Base-by-base conservation (phyloP, 768 basidiomycete genomes). In the Trametes coccinea region DNA sequence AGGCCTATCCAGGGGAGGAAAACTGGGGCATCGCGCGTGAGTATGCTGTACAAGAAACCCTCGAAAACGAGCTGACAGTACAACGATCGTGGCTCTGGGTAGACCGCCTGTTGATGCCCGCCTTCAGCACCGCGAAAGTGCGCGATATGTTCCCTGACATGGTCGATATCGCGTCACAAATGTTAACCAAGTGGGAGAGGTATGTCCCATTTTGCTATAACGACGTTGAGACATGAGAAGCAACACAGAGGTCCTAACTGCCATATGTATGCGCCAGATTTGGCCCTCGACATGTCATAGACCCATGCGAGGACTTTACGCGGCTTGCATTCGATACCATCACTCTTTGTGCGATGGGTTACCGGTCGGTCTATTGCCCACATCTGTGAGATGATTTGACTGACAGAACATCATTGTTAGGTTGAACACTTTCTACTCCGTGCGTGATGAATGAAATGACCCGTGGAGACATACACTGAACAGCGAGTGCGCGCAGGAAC, bases 71-170 rank as follows among this genome's bases (percentile, higher is more conserved):
- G n/a, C 27, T 27, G 5, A 6, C 46, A 47, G 27, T 8, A 49
- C 30, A 5, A 29, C 49, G 40, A 44, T 50, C 31, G 29, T 9
- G 43, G 1, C 29, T 9, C 33, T 6, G 7, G 7, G 27, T 31
- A 76, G 76, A 77, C 62, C 74, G 78, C 27, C 69, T 79, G 59
- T 71, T 79, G 17, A 73, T 76, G 69, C 78, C 78, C 17, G 75
- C 75, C 2, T 78, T 82, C 67, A 79, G 79, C 14, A 76, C 79
- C 2, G 67, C 72, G 13, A 71, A 74, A 2, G 76, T 83, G 45
- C 74, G 74, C 34, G 73, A 71, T 56, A 82, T 83, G 82, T 77
- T 81, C 63, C 74, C 75, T 31, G 78, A 78, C 56, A 82, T 81
- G 81, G 66, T 74, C 6, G 82, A 82, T 61, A 76, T 81, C 43